Conservation (phyloP, 192 early-diverging fungal genomes). For the Piromyces finnis region DNA sequence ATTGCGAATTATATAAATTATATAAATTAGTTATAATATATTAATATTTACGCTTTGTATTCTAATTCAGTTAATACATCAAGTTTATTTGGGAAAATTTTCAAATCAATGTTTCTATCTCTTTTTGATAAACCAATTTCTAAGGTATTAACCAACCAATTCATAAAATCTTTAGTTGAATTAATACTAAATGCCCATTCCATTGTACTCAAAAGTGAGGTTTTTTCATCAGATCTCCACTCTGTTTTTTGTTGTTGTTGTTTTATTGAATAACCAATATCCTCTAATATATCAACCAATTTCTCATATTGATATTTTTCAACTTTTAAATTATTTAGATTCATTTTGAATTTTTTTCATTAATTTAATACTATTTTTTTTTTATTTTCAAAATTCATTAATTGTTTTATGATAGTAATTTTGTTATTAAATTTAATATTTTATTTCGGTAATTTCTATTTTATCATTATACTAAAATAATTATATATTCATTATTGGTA, state of each 20-base stretch:
- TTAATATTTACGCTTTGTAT: neutral
- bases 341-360: neutral
- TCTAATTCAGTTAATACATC: neutral
- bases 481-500: too few relatives aligned
- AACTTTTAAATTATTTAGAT: neutral
- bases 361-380: too few relatives aligned
- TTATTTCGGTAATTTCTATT: too few relatives aligned
- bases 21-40: too few relatives aligned
- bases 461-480: too few relatives aligned
- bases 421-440: too few relatives aligned
- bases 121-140: neutral
- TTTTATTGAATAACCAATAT: neutral
- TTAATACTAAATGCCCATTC: neutral
- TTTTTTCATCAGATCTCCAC: neutral
- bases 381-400: too few relatives aligned
- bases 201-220: neutral
- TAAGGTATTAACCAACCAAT: neutral
- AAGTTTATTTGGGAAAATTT: neutral
- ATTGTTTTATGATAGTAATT: too few relatives aligned
- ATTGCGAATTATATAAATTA: too few relatives aligned
- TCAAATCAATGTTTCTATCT: neutral
- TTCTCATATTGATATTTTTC: neutral
- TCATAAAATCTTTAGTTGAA: neutral
- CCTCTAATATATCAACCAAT: neutral
- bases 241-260: neutral